Evolutionary conservation across 2,329 filamentous ascomycete genomes (phyloP).

Genomic region (Venturia effusa): DNA sequence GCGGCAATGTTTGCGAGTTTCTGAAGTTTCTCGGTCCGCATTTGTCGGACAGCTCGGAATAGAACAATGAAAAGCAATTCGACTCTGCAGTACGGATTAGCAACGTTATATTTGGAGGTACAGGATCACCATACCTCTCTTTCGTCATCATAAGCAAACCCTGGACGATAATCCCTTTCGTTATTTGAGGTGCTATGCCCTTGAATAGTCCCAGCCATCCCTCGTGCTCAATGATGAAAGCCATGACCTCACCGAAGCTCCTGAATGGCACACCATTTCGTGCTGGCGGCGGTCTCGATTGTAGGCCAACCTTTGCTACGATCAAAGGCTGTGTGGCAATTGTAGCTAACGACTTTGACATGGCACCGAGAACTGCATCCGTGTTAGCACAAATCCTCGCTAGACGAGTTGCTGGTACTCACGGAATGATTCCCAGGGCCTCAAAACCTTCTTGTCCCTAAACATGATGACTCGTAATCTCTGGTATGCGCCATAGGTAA

Average conservation of each 20-base stretch:
- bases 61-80: constrained; percentile 81
- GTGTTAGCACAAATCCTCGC: constrained; percentile 13
- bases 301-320: constrained; percentile 92
- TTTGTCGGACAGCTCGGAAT: constrained; percentile 65
- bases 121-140: constrained; percentile 54
- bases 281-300: constrained; percentile 78
- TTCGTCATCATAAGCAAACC: constrained; percentile 99
- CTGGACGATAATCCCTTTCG: constrained; percentile 88
- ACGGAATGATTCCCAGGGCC: constrained; percentile 85
- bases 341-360: constrained; percentile 88
- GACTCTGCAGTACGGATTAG: constrained; percentile 39
- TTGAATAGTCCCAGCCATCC: constrained; percentile 82
- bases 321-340: constrained; percentile 90
- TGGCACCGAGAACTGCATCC: constrained; percentile 66
- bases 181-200: constrained; percentile 85
- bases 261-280: constrained; percentile 87
- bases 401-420: constrained; percentile 32
- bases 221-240: constrained; percentile 83
- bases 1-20: constrained; percentile 55
- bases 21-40: constrained; percentile 59
- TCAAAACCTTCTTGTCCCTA: constrained; percentile 63
- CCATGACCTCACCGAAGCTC: constrained; percentile 88
- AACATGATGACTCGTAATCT: constrained; percentile 69
- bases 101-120: background rate
- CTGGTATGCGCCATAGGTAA: constrained; percentile 96